Percentiles rank a stretch among this genome's conserved stretches.
Conservation (phyloP, 2,329 filamentous ascomycete genomes). For the Aspergillus quadrilineatus region DNA sequence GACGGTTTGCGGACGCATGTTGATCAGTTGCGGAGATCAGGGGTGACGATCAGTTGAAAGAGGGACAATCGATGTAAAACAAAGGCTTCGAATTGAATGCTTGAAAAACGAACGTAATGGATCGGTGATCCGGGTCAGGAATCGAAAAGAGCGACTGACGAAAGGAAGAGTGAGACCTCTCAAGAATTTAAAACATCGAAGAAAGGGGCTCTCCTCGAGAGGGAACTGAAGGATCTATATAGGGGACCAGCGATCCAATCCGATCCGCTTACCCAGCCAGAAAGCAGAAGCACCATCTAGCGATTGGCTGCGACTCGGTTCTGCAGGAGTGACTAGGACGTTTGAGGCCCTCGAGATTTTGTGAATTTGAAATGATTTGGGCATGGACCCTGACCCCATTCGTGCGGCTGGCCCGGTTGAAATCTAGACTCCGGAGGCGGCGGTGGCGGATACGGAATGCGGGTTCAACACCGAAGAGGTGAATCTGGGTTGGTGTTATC, state of each 20-base stretch:
- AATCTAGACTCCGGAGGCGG: neutral
- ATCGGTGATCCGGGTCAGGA: neutral
- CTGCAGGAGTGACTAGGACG: conserved; percentile 4
- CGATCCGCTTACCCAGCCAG: neutral
- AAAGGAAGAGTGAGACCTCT: neutral
- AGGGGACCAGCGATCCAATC: neutral
- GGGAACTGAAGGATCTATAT: neutral
- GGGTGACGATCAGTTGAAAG: neutral
- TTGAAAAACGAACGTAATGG: conserved; percentile 2
- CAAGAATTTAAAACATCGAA: neutral
- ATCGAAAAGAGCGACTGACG: neutral
- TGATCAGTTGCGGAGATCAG: conserved; percentile 10
- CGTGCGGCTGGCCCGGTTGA: neutral
- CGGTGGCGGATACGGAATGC: neutral
- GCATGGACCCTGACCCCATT: neutral
- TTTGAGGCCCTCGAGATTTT: neutral
- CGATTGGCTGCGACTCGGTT: neutral
- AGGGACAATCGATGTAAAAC: neutral
- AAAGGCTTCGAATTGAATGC: neutral
- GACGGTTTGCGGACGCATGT: conserved; percentile 18
- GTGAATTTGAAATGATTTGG: neutral
- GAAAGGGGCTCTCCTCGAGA: neutral
- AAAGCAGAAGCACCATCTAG: neutral
- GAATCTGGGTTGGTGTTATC: too few species aligned
- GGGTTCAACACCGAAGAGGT: neutral